Evolutionary conservation across 2,329 filamentous ascomycete genomes (phyloP), one percentile per base, ranked within the genome.

Genomic region (Pyricularia pennisetigena): DNA sequence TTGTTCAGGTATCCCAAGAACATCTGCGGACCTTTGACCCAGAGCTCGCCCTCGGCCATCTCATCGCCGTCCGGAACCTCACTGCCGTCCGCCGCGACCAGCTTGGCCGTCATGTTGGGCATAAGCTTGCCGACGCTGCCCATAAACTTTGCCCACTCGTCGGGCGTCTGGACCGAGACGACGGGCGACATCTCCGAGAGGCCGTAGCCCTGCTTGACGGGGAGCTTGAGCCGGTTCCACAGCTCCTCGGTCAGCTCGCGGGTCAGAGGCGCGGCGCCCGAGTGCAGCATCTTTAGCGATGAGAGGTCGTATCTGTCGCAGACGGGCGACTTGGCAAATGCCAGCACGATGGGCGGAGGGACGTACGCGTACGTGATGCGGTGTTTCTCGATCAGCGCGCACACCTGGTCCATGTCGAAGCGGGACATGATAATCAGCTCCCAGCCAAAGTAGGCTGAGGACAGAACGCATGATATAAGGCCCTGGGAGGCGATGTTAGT

Each of bases 201-300:
- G 0, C 94, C 94, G 75, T 97, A 98, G 23, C 92, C 94, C 79
- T 98, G 94, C 82, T 97, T 97, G 70, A 97, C 88, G 2, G 90
- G 89, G 24, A 96, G 83, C 67, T 88, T 88, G 69, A 95, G 86
- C 8, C 93, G 87, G 24, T 85, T 78, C 82, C 92, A 91, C 3
- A 95, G 86, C 9, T 87, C 85, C 68, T 93, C 87, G 0, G 94
- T 90, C 2, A 98, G 85, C 71, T 97, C 93, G 35, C 83, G 81
- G 0, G 92, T 94, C 59, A 97, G 81, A 0, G 94, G 94, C 0
- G 94, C 94, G 0, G 94, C 94, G 28, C 92, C 94, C 0, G 88
- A 94, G 78, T 93, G 95, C 82, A 97, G 82, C 86, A 94, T 94
- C 64, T 91, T 89, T 28, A 98, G 75, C 4, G 85, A 88, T 20